Evolutionary conservation across 768 basidiomycete species (phyloP).

Genomic region (Termitomyces sp.): DNA sequence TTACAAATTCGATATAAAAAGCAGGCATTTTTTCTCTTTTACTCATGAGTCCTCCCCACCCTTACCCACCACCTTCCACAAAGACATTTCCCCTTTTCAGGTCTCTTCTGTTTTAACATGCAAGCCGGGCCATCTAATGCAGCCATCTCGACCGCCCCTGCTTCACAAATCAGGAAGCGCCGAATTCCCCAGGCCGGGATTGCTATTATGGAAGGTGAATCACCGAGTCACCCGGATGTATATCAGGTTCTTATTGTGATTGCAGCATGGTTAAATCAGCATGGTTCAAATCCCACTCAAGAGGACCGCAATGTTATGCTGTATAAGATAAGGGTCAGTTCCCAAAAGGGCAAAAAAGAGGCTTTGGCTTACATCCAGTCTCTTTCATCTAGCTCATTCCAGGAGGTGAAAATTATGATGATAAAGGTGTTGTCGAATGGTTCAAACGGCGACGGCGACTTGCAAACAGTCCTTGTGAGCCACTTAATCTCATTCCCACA

Average conservation of each 20-base stretch:
- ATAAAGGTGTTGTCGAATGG: constrained; percentile 3
- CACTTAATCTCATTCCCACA: not conserved
- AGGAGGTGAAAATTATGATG: constrained; percentile 8
- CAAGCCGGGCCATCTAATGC: constrained; percentile 9
- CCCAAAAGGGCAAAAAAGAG: not conserved
- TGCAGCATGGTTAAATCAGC: constrained; percentile 7
- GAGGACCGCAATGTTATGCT: constrained; percentile 10
- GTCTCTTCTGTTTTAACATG: not conserved
- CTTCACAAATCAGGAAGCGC: not conserved
- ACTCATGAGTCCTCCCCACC: not conserved
- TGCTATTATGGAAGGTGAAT: constrained; percentile 17
- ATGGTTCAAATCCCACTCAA: constrained; percentile 3
- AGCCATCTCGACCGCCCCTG: not conserved
- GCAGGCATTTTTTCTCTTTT: not conserved
- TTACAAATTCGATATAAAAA: not conserved
- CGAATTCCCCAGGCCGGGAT: constrained; percentile 11
- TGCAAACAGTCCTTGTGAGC: not conserved
- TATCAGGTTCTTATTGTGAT: not conserved
- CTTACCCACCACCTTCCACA: not conserved
- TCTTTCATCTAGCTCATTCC: constrained; percentile 6
- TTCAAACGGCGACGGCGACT: constrained; percentile 8
- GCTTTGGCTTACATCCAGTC: not conserved
- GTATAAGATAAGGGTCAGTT: constrained; percentile 10
- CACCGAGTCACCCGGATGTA: constrained; percentile 1
- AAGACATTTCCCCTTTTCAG: not conserved